These are phyloP conservation scores for Fistulifera solaris DNA, from an alignment of 108 stramenopile genomes.

Conservation along the genomic window DNA sequence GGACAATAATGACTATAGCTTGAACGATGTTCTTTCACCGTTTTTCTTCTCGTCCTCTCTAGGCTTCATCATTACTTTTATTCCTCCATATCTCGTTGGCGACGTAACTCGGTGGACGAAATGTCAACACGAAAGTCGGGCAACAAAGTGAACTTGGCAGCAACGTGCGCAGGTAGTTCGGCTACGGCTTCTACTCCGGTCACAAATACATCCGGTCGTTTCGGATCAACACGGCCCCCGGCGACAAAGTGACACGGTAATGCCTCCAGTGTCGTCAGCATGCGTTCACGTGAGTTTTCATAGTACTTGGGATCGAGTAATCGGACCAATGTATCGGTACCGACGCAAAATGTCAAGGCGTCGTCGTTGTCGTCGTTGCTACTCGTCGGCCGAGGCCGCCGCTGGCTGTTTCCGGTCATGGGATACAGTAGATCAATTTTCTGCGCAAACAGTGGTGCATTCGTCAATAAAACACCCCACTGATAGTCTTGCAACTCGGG, in stretches of 20 bases:
- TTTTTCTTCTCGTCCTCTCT: no score
- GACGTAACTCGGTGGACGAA: constrained; percentile 60
- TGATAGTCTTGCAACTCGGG: constrained; percentile 17
- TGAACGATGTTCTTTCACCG: no score
- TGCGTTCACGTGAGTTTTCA: constrained; percentile 33
- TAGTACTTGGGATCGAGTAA: constrained; percentile 88
- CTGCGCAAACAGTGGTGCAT: constrained; percentile 64
- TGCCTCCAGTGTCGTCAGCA: constrained; percentile 38
- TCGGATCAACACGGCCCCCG: constrained; percentile 64
- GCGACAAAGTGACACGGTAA: constrained; percentile 64
- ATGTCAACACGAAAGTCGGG: constrained; percentile 71
- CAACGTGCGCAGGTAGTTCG: constrained; percentile 41
- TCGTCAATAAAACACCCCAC: constrained; percentile 75
- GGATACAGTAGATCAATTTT: constrained; percentile 38
- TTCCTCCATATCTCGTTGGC: constrained; percentile 14
- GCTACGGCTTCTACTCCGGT: constrained; percentile 51
- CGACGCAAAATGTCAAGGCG: constrained; percentile 67
- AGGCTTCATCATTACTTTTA: background rate
- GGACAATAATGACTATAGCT: no score
- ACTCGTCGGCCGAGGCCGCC: background rate
- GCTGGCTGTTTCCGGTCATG: background rate
- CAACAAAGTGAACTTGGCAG: constrained; percentile 57
- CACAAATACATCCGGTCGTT: constrained; percentile 35
- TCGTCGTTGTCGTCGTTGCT: background rate
- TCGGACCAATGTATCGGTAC: constrained; percentile 81